A percentile compares a stretch with the other conserved stretches of the same genome.
phyloP scores from a whole-genome alignment of 495 filamentous ascomycete genomes.

The Daldinia decipiens region DNA sequence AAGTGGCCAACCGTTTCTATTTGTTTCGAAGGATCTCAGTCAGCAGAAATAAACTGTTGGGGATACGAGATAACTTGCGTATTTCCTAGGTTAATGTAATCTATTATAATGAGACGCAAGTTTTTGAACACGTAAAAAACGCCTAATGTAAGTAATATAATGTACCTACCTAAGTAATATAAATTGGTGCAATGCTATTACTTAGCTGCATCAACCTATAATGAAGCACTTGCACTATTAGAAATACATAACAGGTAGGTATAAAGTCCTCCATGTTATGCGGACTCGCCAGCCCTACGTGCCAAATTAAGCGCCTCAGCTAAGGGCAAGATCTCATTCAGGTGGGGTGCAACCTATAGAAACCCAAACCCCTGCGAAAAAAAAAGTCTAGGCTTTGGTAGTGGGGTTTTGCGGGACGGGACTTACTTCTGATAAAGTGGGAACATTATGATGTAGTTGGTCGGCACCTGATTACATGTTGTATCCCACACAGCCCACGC shows the following conservation, averaged over 20 bases:
- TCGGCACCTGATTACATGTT: conserved; percentile 19
- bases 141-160: neutral
- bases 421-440: conserved; percentile 35
- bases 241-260: neutral
- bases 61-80: conserved; percentile 1
- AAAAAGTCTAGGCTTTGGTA: conserved; percentile 32
- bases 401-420: conserved; percentile 37
- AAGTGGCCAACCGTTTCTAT: conserved; percentile 5
- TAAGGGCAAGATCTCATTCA: conserved; percentile 26
- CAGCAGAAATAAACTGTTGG: conserved; percentile 10
- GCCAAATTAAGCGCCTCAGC: conserved; percentile 31
- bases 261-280: neutral
- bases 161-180: neutral
- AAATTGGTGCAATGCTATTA: neutral
- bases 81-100: no score
- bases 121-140: neutral
- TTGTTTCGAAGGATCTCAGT: conserved; percentile 25
- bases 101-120: conserved; percentile 1
- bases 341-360: conserved; percentile 24
- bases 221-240: neutral
- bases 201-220: neutral
- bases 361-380: conserved; percentile 16
- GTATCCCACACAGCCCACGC: neutral
- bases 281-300: conserved; percentile 28
- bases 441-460: conserved; percentile 15